Percentiles rank a stretch among this genome's conserved stretches.
These are phyloP conservation scores for Lyophyllum decastes DNA, from an alignment of 768 basidiomycete species.

Conservation along the genomic window DNA sequence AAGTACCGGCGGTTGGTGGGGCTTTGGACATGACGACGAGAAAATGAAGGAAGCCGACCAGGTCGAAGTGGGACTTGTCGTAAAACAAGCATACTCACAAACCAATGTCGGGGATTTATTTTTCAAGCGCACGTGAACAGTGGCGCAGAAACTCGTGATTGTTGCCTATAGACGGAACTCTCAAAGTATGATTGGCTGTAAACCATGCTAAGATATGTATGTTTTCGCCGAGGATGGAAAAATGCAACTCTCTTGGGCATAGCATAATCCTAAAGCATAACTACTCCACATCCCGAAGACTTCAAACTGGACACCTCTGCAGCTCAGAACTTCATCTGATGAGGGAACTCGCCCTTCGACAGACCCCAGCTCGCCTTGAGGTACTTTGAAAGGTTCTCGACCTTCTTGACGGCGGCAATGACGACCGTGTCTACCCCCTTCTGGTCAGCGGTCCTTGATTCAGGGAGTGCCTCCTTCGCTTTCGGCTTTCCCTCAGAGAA, in stretches of 20 bases:
- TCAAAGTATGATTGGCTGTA: not conserved
- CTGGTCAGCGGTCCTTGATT: constrained; percentile 88
- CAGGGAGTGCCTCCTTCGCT: constrained; percentile 83
- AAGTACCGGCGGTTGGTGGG: constrained; percentile 29
- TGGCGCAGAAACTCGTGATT: too few species aligned
- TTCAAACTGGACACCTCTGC: constrained; percentile 17
- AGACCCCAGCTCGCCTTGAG: constrained; percentile 91
- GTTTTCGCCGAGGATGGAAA: constrained; percentile 25
- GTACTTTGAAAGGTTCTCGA: constrained; percentile 90
- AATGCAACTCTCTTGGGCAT: constrained; percentile 38
- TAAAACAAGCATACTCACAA: constrained; percentile 32
- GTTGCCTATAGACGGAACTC: too few species aligned
- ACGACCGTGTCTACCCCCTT: constrained; percentile 83
- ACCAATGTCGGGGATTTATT: constrained; percentile 8
- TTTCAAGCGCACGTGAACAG: constrained; percentile 18
- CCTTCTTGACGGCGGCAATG: constrained; percentile 85
- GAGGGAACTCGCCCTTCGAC: constrained; percentile 96
- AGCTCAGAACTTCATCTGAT: constrained; percentile 85
- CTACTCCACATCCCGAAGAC: constrained; percentile 15
- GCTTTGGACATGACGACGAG: constrained; percentile 8
- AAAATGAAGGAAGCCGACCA: constrained; percentile 12
- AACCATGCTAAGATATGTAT: constrained; percentile 27
- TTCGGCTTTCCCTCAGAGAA: constrained; percentile 93
- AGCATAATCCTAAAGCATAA: constrained; percentile 31
- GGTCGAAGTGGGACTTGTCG: constrained; percentile 29